Percentiles rank a stretch among this genome's conserved stretches.
These are phyloP conservation scores for Xylaria telfairii DNA, from an alignment of 495 filamentous ascomycete species.

Conservation along the genomic window DNA sequence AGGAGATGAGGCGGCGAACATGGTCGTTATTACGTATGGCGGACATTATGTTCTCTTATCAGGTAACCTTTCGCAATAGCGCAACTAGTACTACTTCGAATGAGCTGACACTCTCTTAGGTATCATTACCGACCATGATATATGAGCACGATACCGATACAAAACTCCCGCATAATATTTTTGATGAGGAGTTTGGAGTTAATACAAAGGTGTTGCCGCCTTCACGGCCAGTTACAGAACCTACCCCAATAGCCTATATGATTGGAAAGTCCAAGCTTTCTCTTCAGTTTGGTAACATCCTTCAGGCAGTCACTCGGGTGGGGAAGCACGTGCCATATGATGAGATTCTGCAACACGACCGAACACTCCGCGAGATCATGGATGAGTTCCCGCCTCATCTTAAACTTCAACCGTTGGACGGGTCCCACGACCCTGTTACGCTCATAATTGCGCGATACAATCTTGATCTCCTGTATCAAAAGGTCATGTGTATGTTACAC, in stretches of 20 bases:
- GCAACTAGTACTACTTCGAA: not conserved
- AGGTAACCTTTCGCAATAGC: slow-evolving; percentile 43
- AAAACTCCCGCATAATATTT: slow-evolving; percentile 84
- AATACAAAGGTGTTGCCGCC: slow-evolving; percentile 77
- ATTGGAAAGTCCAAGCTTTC: slow-evolving; percentile 77
- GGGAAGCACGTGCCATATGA: slow-evolving; percentile 72
- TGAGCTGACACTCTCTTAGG: slow-evolving; percentile 43
- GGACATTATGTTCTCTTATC: slow-evolving; percentile 90
- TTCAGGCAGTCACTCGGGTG: slow-evolving; percentile 57
- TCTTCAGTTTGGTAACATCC: slow-evolving; percentile 59
- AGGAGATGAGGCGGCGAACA: slow-evolving; percentile 87
- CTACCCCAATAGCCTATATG: slow-evolving; percentile 88
- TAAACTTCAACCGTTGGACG: slow-evolving; percentile 70
- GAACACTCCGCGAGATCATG: slow-evolving; percentile 70
- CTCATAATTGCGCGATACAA: slow-evolving; percentile 83
- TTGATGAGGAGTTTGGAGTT: slow-evolving; percentile 91
- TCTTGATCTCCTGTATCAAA: slow-evolving; percentile 82
- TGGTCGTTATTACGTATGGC: slow-evolving; percentile 84
- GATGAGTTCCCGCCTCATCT: slow-evolving; percentile 72
- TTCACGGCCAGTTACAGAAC: slow-evolving; percentile 73
- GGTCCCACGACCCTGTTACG: slow-evolving; percentile 74
- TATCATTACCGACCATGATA: slow-evolving; percentile 88
- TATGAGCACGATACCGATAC: slow-evolving; percentile 83
- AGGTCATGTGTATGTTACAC: slow-evolving; percentile 82
- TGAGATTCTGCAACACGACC: slow-evolving; percentile 77